Percentiles rank a stretch among this genome's conserved stretches.
These are phyloP conservation scores for Dictyostelium capitatum DNA, from an alignment of 78 protist genomes.

Conservation along the genomic window DNA sequence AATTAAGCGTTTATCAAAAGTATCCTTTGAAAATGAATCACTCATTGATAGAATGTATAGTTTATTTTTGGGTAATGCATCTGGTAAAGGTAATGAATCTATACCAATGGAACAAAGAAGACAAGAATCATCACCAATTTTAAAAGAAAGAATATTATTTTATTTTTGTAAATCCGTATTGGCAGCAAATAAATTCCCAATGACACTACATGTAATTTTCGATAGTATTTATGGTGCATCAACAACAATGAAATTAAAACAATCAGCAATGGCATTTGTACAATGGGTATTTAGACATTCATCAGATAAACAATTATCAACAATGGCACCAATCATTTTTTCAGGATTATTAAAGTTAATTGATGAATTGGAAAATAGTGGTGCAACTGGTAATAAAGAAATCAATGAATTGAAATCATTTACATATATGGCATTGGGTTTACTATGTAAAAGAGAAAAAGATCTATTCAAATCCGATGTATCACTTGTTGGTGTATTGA, in stretches of 20 bases:
- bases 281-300: conserved; percentile 81
- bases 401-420: conserved; percentile 58
- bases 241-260: conserved; percentile 36
- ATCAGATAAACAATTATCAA: background rate
- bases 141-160: conserved; percentile 23
- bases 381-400: conserved; percentile 8
- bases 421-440: conserved; percentile 44
- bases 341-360: conserved; percentile 57
- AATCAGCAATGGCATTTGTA: conserved; percentile 70
- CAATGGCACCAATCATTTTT: conserved; percentile 32
- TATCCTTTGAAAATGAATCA: conserved; percentile 21
- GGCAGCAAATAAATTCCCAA: conserved; percentile 79
- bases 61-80: conserved; percentile 14
- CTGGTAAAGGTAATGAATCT: background rate
- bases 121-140: background rate
- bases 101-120: background rate
- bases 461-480: conserved; percentile 23
- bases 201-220: conserved; percentile 51
- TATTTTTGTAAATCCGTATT: conserved; percentile 18
- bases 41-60: conserved; percentile 6
- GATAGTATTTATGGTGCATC: conserved; percentile 67
- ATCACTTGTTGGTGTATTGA: background rate
- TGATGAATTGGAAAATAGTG: conserved; percentile 9
- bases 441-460: conserved; percentile 41
- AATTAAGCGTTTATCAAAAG: conserved; percentile 38